Base-by-base conservation (phyloP, 257 asterid genomes). In the Misopates orontium region DNA sequence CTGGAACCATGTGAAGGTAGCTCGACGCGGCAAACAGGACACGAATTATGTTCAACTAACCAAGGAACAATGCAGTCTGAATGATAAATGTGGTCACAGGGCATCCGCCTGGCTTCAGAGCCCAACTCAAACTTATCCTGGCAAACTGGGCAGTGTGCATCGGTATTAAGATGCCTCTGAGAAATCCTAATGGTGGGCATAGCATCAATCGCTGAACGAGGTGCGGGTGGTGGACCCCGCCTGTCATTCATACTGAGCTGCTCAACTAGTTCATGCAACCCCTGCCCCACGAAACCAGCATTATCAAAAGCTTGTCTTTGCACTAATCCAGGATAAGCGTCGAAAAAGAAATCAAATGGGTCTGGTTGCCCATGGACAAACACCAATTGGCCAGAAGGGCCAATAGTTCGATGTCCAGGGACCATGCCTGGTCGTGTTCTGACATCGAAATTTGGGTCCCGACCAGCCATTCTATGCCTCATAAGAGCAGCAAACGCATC, bases 391-490 rank as follows among this genome's bases (percentile, higher is more conserved):
- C 91, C 95, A 16, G 79, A 62, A 47, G 79, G 80, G 51, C 42
- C 42, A 36, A 8, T 3, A 36, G 36, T 28, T 8, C 42, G 10
- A 36, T 36, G 42, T 36, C 10, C 42, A 4, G 42, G 42, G 10
- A 74, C 23, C 80, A 79, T 66, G 49, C 83, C 84, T 8, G 90
- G 57, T 39, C 96, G 77, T 56, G 87, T 67, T 63, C 95, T 78
- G 48, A 86, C 78, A 64, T 91, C 95, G 48, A 71, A 82, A 70
- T 73, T 82, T 4, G 88, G 86, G 70, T 84, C 83, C 66, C 91
- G 78, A 77, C 95, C 95, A 12, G 80, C 68, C 96, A 91, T 86
- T 66, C 92, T 88, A 64, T 80, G 96, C 76, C 90, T 84, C 88
- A 87, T 75, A 58, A 86, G 73, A 9, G 94, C 78, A 25, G 87